Evolutionary conservation across 129 eudicot genomes (phyloP), one percentile per base, ranked within the genome.

Genomic region (Calendula officinalis): DNA sequence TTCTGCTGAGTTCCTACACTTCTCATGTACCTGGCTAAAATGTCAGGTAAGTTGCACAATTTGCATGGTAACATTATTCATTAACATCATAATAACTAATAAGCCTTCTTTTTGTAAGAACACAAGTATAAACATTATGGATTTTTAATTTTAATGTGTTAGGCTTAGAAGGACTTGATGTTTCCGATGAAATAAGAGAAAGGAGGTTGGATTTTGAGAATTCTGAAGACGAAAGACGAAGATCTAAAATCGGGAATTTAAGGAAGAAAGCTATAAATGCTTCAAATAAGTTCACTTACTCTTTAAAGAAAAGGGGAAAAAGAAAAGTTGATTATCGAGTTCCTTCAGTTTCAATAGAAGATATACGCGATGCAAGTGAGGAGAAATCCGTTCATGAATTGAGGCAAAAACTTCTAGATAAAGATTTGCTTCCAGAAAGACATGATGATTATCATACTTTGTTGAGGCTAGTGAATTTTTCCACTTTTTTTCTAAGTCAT

Each of bases 391-490:
- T 90, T 16, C 72, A 60, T 42, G 91, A 90, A 60, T 81, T 90
- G 27, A 90, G 91, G 62, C 83, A 86, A 62, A 86, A 77, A 48
- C 95, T 86, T 30, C 69, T 79, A 5, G 86, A 83, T 12, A 83
- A 77, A 71, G 82, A 83, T 60, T 77, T 90, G 75, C 73, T 90
- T 61, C 97, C 92, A n/a, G 80, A 80, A 34, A 81, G 84, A 72
- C 92, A 86, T 70, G 97, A 90, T 70, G 97, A 90, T 35, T 90
- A 90, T 77, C 91, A 90, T 77, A 83, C 95, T 12, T 73, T 90
- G 71, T 48, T 90, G 72, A 83, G 97, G 97, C 78, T 41, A 66
- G 78, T 67, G 35, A 49, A 35, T 9, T 64, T 30, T 41, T 56
- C 57, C 56, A 66, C n/a, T 36, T 47, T 64, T 8, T 8, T 22